Evolutionary conservation across 805 yeast genomes (phyloP), one percentile per base, ranked within the genome.

Genomic region (Candida ovalis): DNA sequence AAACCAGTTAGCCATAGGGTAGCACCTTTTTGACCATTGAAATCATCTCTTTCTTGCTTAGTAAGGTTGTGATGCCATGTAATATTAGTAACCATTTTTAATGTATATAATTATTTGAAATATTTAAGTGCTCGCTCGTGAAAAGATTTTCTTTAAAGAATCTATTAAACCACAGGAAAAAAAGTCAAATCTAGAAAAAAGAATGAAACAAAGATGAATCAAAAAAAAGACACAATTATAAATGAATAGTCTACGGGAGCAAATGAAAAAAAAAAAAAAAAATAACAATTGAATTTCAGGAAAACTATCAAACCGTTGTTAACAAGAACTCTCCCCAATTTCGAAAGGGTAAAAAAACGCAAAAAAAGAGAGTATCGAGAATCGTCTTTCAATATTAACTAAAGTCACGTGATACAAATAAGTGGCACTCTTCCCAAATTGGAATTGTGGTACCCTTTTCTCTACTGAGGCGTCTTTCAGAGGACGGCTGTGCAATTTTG

Each of bases 1-100:
- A 92, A 76, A 4, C 98, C 98, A 13, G 98, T 92, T 59, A 92
- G 76, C 98, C 98, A 92, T 40, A 92, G 75, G 21, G 98, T 92
- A 48, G 86, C 84, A 42, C 98, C 98, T 44, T 77, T 75, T 72
- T 91, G 97, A 49, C 83, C 82, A 52, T 88, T 80, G 48, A 87
- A 71, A 25, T 66, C 70, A 42, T 79, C 70, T 62, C 98, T 86
- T 71, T 92, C 96, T 19, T 75, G 82, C 68, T 86, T 89, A 21
- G 94, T 83, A 59, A 92, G 73, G 63, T 94, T 92, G 58, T 81
- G 82, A 72, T 92, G 97, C 97, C 98, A 92, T 56, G 97, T 90
- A 68, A 92, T 89, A 66, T 92, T 92, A 38, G 96, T 84, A 56
- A 97, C 94, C 97, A 92, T 92, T 57, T 49, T 58, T 28, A 18